Evolutionary conservation across 2,329 filamentous ascomycete species (phyloP).

Genomic region (Hymenoscyphus fraxineus): DNA sequence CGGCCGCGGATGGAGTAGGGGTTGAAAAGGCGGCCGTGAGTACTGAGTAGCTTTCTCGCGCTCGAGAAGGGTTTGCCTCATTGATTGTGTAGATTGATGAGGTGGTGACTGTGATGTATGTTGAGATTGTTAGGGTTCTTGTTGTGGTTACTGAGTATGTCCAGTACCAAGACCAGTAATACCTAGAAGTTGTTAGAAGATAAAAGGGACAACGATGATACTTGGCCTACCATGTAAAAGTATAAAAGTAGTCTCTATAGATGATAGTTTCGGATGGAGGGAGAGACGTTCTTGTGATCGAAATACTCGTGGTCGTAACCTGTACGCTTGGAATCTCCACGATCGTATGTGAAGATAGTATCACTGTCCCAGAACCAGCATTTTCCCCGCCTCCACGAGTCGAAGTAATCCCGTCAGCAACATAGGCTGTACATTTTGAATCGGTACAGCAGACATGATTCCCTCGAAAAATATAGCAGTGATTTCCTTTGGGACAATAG

Average conservation of each 20-base stretch:
- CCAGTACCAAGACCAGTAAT: slow-evolving; percentile 17
- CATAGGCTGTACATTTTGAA: slow-evolving; percentile 14
- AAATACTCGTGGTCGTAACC: background rate
- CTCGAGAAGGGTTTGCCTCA: slow-evolving; percentile 11
- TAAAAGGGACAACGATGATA: background rate
- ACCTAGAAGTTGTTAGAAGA: slow-evolving; percentile 7
- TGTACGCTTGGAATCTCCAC: too few species aligned
- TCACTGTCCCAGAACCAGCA: background rate
- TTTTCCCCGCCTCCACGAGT: background rate
- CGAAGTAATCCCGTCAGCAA: slow-evolving; percentile 9
- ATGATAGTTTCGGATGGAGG: background rate
- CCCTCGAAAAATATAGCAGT: slow-evolving; percentile 13
- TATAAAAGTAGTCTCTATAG: slow-evolving; percentile 12
- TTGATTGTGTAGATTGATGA: slow-evolving; percentile 14
- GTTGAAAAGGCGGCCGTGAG: slow-evolving; percentile 11
- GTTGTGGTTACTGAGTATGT: slow-evolving; percentile 1
- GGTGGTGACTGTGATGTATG: slow-evolving; percentile 9
- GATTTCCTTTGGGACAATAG: slow-evolving; percentile 15
- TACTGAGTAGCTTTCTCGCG: slow-evolving; percentile 8
- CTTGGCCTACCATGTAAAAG: slow-evolving; percentile 14
- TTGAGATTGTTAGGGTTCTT: background rate
- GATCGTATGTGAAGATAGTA: background rate
- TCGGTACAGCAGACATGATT: slow-evolving; percentile 16
- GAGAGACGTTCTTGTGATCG: background rate
- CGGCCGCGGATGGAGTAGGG: slow-evolving; percentile 9